phyloP scores from a whole-genome alignment of 2,329 filamentous ascomycete species.

The Penicillium hesseltinei region DNA sequence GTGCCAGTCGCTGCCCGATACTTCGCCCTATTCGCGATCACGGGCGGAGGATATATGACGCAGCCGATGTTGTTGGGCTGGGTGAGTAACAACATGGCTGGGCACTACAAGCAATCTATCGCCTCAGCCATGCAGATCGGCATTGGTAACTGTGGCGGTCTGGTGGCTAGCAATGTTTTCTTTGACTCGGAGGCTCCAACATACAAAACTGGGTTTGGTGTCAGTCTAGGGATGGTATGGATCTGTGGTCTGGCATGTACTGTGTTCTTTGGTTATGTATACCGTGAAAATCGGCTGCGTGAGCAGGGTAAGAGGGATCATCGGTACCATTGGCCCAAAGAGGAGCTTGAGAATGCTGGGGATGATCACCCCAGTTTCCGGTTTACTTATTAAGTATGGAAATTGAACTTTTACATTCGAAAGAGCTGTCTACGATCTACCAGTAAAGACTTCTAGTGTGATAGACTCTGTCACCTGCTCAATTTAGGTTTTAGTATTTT shows the following conservation, averaged over 20 bases:
- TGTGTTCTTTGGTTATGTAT: slow-evolving; percentile 32
- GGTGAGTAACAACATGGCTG: slow-evolving; percentile 57
- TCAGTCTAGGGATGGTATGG: slow-evolving; percentile 35
- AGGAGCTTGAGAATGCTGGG: slow-evolving; percentile 40
- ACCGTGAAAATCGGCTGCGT: slow-evolving; percentile 39
- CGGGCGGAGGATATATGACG: slow-evolving; percentile 54
- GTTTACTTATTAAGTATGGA: slow-evolving; percentile 31
- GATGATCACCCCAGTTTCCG: slow-evolving; percentile 42
- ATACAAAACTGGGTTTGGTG: slow-evolving; percentile 29
- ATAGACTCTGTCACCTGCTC: not conserved
- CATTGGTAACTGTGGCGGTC: slow-evolving; percentile 35
- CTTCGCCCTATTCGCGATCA: slow-evolving; percentile 56
- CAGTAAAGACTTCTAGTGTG: not conserved
- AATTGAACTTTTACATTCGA: not conserved
- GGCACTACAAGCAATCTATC: slow-evolving; percentile 58
- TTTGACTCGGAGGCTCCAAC: slow-evolving; percentile 29
- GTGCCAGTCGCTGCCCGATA: slow-evolving; percentile 53
- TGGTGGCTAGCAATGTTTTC: slow-evolving; percentile 38
- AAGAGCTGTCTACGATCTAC: not conserved
- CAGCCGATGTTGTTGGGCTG: slow-evolving; percentile 57
- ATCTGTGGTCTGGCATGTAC: slow-evolving; percentile 33
- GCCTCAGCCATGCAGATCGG: slow-evolving; percentile 53
- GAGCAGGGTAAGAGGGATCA: slow-evolving; percentile 37
- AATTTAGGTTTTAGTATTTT: not conserved
- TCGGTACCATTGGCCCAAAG: slow-evolving; percentile 32